A percentile compares a stretch with the other conserved stretches of the same genome.
Conservation (phyloP, 2,329 filamentous ascomycete species). For the Apiospora rasikravindrae region DNA sequence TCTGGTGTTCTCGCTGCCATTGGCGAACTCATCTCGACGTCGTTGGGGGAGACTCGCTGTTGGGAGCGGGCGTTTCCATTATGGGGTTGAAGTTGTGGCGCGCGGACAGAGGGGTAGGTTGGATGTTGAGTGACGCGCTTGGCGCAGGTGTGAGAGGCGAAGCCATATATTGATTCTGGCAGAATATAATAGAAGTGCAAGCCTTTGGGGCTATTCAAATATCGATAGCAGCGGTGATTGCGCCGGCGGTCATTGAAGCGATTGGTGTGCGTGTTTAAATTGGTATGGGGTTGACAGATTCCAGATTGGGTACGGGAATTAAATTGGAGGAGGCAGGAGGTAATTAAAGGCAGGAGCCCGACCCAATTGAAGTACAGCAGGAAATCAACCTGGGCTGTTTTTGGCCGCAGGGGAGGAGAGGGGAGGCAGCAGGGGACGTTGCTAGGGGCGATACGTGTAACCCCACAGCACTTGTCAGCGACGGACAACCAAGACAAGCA, state of each 20-base stretch:
- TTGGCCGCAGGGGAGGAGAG: neutral
- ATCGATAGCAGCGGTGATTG: neutral
- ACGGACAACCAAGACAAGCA: no score
- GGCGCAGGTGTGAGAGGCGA: conserved; percentile 19
- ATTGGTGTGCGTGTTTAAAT: neutral
- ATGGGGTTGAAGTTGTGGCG: conserved; percentile 1
- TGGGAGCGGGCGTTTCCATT: neutral
- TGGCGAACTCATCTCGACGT: neutral
- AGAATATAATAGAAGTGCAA: neutral
- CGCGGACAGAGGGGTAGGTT: conserved; percentile 11
- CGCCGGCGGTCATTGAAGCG: neutral
- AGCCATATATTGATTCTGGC: conserved; percentile 15
- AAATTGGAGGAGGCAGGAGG: neutral
- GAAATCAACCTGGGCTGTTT: neutral
- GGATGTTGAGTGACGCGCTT: conserved; percentile 6
- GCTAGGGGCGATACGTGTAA: no score
- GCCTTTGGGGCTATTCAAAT: neutral
- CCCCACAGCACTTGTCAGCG: no score
- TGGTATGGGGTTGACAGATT: neutral
- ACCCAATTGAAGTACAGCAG: no score
- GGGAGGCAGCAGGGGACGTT: neutral
- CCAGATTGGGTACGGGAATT: neutral
- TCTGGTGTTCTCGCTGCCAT: neutral
- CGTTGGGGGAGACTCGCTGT: neutral
- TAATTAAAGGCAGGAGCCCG: neutral